phyloP scores from a whole-genome alignment of 2,329 filamentous ascomycete genomes.

The Iodosphaeria phyllophila region DNA sequence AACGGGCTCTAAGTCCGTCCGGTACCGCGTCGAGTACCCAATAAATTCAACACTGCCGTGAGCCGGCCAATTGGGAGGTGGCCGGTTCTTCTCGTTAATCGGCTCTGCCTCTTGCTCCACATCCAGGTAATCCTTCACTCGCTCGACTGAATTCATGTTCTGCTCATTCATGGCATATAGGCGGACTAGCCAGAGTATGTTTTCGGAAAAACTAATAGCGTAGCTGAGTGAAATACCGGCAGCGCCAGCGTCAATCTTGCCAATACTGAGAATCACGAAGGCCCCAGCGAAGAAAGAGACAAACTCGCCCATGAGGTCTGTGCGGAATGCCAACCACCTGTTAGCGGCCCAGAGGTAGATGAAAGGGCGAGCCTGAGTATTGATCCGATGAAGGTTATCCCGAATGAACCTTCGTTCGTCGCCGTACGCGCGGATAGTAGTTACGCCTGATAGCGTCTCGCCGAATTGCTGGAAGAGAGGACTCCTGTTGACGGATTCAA shows the following conservation, averaged over 20 bases:
- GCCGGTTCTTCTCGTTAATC: slow-evolving; percentile 60
- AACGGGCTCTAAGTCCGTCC: slow-evolving; percentile 72
- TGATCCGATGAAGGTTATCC: slow-evolving; percentile 76
- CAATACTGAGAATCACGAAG: slow-evolving; percentile 73
- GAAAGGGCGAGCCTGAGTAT: slow-evolving; percentile 81
- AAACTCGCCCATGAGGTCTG: slow-evolving; percentile 75
- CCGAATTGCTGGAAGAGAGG: slow-evolving; percentile 96
- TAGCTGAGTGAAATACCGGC: slow-evolving; percentile 91
- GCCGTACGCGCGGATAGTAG: slow-evolving; percentile 90
- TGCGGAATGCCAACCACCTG: slow-evolving; percentile 85
- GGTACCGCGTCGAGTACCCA: slow-evolving; percentile 76
- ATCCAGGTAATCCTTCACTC: slow-evolving; percentile 91
- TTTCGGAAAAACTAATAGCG: slow-evolving; percentile 91
- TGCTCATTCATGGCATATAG: slow-evolving; percentile 92
- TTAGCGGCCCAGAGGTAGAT: slow-evolving; percentile 95
- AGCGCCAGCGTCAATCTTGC: slow-evolving; percentile 71
- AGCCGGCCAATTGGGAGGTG: slow-evolving; percentile 66
- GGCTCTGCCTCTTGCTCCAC: slow-evolving; percentile 82
- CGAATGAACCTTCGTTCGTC: slow-evolving; percentile 85
- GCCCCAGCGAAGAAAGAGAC: slow-evolving; percentile 87
- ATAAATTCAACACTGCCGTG: slow-evolving; percentile 76
- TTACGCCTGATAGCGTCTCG: slow-evolving; percentile 85
- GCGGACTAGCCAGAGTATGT: slow-evolving; percentile 88
- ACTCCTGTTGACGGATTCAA: slow-evolving; percentile 87
- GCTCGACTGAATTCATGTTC: slow-evolving; percentile 98